Conservation (phyloP, 805 yeast species). For the Teunomyces atbi region DNA sequence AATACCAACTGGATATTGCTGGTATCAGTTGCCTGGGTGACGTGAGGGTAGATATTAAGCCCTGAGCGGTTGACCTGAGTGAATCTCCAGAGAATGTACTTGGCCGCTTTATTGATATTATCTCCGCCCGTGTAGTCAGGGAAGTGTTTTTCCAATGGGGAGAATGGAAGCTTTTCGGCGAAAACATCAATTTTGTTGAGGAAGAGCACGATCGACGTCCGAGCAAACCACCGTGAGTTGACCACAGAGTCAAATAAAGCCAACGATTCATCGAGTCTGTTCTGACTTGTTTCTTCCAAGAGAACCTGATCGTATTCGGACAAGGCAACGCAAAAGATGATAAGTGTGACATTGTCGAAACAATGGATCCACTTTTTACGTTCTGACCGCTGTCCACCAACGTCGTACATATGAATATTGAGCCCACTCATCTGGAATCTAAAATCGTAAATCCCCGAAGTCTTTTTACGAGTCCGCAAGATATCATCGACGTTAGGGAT, state of each 20-base stretch:
- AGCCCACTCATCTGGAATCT: slow-evolving; percentile 66
- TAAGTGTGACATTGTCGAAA: slow-evolving; percentile 86
- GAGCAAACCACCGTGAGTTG: slow-evolving; percentile 87
- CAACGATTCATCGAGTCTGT: slow-evolving; percentile 47
- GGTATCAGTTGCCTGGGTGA: slow-evolving; percentile 94
- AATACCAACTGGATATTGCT: slow-evolving; percentile 82
- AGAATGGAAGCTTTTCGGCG: slow-evolving; percentile 76
- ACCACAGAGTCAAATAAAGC: slow-evolving; percentile 86
- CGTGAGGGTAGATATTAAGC: slow-evolving; percentile 80
- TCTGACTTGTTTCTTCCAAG: slow-evolving; percentile 44
- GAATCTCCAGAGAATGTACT: slow-evolving; percentile 87
- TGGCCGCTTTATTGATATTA: slow-evolving; percentile 86
- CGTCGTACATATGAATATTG: slow-evolving; percentile 59
- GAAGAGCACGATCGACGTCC: slow-evolving; percentile 82
- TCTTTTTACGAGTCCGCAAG: slow-evolving; percentile 83
- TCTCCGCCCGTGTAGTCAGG: slow-evolving; percentile 92
- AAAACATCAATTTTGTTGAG: slow-evolving; percentile 89
- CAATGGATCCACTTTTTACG: slow-evolving; percentile 97
- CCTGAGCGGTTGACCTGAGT: slow-evolving; percentile 81
- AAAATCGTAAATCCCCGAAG: slow-evolving; percentile 88
- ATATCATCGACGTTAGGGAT: slow-evolving; percentile 76
- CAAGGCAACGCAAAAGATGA: slow-evolving; percentile 87
- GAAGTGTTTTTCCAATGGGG: slow-evolving; percentile 80
- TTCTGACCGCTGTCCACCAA: slow-evolving; percentile 95
- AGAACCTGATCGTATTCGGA: slow-evolving; percentile 88